Evolutionary conservation across 768 basidiomycete species (phyloP).

Genomic region (Amanita rimosa): DNA sequence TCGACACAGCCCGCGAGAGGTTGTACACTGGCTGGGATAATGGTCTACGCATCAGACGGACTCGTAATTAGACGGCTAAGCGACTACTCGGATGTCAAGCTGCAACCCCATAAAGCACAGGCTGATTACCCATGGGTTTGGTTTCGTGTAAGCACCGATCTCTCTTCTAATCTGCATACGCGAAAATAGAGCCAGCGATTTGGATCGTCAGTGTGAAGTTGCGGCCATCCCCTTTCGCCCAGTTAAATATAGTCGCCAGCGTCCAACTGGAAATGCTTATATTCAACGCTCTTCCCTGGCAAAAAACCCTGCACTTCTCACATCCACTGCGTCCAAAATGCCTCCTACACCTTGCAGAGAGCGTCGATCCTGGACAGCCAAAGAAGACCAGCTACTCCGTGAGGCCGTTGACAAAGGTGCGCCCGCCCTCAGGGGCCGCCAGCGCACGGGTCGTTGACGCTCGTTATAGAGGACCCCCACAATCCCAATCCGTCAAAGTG

Average conservation of each 20-base stretch:
- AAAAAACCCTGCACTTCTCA: neutral
- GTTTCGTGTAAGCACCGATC: constrained; percentile 20
- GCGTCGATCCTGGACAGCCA: constrained; percentile 39
- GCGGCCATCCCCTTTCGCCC: constrained; percentile 17
- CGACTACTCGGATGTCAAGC: neutral
- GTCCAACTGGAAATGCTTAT: constrained; percentile 3
- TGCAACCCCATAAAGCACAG: constrained; percentile 18
- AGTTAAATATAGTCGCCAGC: neutral
- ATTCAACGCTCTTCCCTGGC: neutral
- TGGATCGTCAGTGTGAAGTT: constrained; percentile 14
- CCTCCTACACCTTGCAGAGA: constrained; percentile 23
- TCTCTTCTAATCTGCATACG: constrained; percentile 14
- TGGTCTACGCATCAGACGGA: constrained; percentile 3
- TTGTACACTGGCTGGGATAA: neutral
- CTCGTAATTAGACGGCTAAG: constrained; percentile 3
- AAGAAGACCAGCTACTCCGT: constrained; percentile 41
- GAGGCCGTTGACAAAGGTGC: constrained; percentile 38
- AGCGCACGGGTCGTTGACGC: constrained; percentile 5
- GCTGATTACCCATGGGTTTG: constrained; percentile 16
- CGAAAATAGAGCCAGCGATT: constrained; percentile 22
- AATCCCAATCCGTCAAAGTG: constrained; percentile 48
- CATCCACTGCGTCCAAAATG: constrained; percentile 1
- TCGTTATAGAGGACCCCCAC: constrained; percentile 40
- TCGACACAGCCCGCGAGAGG: neutral
- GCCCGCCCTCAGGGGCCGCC: neutral